Evolutionary conservation across 495 filamentous ascomycete genomes (phyloP).

Genomic region (Xylaria flabelliformis): DNA sequence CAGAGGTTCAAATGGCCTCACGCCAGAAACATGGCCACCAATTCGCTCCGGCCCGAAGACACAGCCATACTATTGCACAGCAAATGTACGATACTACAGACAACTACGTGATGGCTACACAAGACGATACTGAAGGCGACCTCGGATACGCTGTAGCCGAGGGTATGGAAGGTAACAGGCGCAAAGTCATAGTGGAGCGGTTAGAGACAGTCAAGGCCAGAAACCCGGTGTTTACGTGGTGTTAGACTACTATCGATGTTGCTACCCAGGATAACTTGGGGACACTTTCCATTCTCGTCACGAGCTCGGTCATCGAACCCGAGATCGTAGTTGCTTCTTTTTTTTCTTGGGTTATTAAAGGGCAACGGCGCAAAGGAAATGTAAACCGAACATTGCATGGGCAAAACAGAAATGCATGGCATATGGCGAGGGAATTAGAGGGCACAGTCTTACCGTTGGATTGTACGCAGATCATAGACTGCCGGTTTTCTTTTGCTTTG

Average conservation of each 20-base stretch:
- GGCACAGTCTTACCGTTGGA: background rate
- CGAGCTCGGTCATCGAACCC: background rate
- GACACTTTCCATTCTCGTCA: background rate
- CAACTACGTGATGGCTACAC: constrained; percentile 56
- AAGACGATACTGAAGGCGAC: constrained; percentile 87
- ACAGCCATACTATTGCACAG: constrained; percentile 51
- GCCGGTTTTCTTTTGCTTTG: background rate
- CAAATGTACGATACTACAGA: constrained; percentile 46
- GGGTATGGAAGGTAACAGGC: constrained; percentile 86
- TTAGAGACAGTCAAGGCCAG: constrained; percentile 93
- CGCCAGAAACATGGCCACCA: constrained; percentile 12
- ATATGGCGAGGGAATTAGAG: constrained; percentile 11
- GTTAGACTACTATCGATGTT: constrained; percentile 58
- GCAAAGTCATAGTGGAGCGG: constrained; percentile 95
- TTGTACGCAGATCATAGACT: constrained; percentile 9
- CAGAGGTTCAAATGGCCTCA: background rate
- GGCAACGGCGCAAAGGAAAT: constrained; percentile 9
- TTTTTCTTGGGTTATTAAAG: constrained; percentile 9
- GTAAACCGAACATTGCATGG: constrained; percentile 7
- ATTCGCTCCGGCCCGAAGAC: constrained; percentile 34
- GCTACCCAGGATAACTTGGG: background rate
- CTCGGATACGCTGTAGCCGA: constrained; percentile 91
- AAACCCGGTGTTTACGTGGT: constrained; percentile 98
- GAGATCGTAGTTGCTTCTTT: background rate
- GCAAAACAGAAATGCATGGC: constrained; percentile 10